phyloP scores from a whole-genome alignment of 352 stramenopile species.

The Pythium utonaiense region DNA sequence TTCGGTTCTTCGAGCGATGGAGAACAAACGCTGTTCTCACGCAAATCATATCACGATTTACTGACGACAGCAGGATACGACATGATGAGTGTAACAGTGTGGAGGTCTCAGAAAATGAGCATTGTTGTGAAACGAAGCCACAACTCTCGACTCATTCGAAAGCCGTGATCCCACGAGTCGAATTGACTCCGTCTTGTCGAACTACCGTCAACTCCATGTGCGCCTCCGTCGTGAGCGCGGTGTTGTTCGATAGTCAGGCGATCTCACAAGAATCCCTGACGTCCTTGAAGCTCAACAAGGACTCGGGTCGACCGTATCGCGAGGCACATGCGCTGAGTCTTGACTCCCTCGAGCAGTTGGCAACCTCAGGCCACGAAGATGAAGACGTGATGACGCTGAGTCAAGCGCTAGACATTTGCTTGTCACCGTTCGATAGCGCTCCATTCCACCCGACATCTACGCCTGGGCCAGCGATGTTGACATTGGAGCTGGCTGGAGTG shows the following conservation, averaged over 20 bases:
- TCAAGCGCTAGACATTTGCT: slow-evolving; percentile 15
- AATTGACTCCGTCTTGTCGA: background rate
- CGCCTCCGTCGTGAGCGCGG: slow-evolving; percentile 7
- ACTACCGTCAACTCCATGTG: slow-evolving; percentile 7
- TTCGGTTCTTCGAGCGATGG: slow-evolving; percentile 38
- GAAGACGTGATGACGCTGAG: slow-evolving; percentile 16
- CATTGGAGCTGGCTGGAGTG: slow-evolving; percentile 12
- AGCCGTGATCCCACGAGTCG: background rate
- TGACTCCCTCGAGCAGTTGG: slow-evolving; percentile 16
- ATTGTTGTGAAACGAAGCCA: too few species aligned
- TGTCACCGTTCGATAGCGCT: slow-evolving; percentile 15
- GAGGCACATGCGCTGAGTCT: background rate
- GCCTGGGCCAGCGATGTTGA: background rate
- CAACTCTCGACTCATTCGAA: too few species aligned
- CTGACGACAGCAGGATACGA: background rate
- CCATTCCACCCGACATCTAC: background rate
- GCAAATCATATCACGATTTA: background rate
- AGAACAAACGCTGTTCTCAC: slow-evolving; percentile 7
- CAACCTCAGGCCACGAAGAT: slow-evolving; percentile 5
- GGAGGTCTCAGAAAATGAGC: too few species aligned
- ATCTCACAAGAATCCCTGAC: background rate
- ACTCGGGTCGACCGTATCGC: background rate
- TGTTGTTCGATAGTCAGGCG: slow-evolving; percentile 9
- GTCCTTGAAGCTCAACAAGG: background rate
- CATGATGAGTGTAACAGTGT: too few species aligned